phyloP scores from a whole-genome alignment of 495 filamentous ascomycete genomes.

The Podospora pseudocomata region DNA sequence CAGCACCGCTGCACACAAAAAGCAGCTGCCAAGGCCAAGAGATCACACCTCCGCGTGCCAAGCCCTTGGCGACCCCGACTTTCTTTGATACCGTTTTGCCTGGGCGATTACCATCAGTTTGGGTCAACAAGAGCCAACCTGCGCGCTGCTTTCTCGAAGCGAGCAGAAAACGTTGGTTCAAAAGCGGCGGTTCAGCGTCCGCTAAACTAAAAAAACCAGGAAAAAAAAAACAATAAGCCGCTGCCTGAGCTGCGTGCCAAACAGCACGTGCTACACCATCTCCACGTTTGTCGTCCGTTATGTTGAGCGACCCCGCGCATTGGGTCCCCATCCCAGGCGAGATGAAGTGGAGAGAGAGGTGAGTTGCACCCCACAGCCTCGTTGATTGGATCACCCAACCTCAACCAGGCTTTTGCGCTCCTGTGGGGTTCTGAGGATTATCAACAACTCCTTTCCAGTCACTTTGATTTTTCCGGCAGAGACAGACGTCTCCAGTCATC shows the following conservation, averaged over 20 bases:
- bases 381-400: background rate
- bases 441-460: background rate
- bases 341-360: background rate
- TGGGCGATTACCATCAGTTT: constrained; percentile 13
- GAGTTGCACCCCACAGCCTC: background rate
- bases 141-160: background rate
- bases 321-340: background rate
- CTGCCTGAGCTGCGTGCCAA: background rate
- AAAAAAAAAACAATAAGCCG: background rate
- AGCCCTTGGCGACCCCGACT: constrained; percentile 22
- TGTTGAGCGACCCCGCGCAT: background rate
- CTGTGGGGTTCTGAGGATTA: background rate
- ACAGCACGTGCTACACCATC: background rate
- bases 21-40: constrained; percentile 13
- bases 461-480: background rate
- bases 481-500: background rate
- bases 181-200: background rate
- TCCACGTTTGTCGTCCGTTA: background rate
- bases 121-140: constrained; percentile 15
- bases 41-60: constrained; percentile 21
- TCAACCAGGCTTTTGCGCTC: background rate
- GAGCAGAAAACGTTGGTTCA: background rate
- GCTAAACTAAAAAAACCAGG: background rate
- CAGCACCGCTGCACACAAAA: background rate
- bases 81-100: constrained; percentile 14